These are phyloP conservation scores for Candida yuanshanica DNA, from an alignment of 805 yeast species.

Conservation along the genomic window DNA sequence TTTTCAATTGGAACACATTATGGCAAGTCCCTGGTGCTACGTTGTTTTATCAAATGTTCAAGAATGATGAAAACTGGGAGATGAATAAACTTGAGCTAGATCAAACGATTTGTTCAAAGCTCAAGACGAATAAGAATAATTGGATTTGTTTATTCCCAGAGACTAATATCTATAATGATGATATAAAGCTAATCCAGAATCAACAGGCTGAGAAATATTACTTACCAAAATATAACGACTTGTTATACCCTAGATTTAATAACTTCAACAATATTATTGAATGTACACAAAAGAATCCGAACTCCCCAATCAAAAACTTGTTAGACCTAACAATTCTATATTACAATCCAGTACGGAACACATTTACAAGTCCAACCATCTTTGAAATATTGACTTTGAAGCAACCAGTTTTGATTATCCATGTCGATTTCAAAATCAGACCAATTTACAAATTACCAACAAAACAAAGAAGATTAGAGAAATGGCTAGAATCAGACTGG, in stretches of 20 bases:
- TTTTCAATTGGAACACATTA: slow-evolving; percentile 65
- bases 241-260: slow-evolving; percentile 75
- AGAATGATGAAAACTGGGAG: slow-evolving; percentile 68
- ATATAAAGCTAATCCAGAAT: slow-evolving; percentile 42
- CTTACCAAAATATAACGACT: slow-evolving; percentile 52
- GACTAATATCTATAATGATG: slow-evolving; percentile 61
- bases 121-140: slow-evolving; percentile 34
- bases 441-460: slow-evolving; percentile 42
- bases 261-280: slow-evolving; percentile 45
- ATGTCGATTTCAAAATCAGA: slow-evolving; percentile 23
- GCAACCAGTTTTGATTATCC: slow-evolving; percentile 24
- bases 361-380: slow-evolving; percentile 31
- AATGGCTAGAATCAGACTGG: slow-evolving; percentile 78
- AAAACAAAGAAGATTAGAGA: slow-evolving; percentile 53
- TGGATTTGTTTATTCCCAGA: slow-evolving; percentile 84
- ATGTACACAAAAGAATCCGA: slow-evolving; percentile 1
- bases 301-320: slow-evolving; percentile 16
- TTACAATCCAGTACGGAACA: slow-evolving; percentile 27
- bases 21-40: slow-evolving; percentile 56
- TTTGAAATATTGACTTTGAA: slow-evolving; percentile 31
- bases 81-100: slow-evolving; percentile 32
- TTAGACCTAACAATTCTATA: slow-evolving; percentile 34
- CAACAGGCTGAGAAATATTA: slow-evolving; percentile 50
- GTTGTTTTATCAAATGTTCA: slow-evolving; percentile 40
- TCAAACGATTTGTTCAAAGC: slow-evolving; percentile 24